A percentile compares a stretch with the other conserved stretches of the same genome.
Conservation (phyloP, 2,329 filamentous ascomycete genomes). For the Sporothrix variecibatus region DNA sequence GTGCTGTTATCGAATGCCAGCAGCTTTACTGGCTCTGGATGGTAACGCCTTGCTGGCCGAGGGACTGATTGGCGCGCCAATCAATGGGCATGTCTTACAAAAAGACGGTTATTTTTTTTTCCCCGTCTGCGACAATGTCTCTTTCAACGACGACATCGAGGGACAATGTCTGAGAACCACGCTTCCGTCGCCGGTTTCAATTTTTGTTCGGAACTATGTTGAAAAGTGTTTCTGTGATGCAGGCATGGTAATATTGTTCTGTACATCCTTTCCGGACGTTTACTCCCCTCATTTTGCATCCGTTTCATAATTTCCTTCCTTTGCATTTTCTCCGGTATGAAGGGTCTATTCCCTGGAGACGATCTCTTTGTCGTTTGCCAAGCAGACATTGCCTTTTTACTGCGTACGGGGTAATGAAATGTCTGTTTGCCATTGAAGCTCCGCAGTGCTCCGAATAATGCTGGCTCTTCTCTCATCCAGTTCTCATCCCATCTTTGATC, state of each 20-base stretch:
- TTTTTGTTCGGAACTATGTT: not conserved
- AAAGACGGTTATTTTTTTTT: not conserved
- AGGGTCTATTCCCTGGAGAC: not conserved
- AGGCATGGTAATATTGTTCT: not conserved
- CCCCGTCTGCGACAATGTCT: not conserved
- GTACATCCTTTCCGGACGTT: not conserved
- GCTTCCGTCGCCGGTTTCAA: not conserved
- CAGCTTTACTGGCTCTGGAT: not conserved
- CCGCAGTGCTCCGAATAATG: not conserved
- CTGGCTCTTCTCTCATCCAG: not conserved
- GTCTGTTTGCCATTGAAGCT: not conserved
- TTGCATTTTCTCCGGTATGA: not conserved
- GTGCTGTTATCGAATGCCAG: not conserved
- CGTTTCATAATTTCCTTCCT: not conserved
- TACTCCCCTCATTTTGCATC: not conserved
- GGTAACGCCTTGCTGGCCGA: not conserved
- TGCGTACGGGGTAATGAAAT: too few relatives aligned
- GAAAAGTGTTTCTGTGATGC: not conserved
- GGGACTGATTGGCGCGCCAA: slow-evolving; percentile 7
- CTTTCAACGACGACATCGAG: not conserved
- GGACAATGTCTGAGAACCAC: slow-evolving; percentile 14
- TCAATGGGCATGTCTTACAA: not conserved
- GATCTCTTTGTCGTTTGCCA: not conserved
- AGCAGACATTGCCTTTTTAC: not conserved
- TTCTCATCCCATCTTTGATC: not conserved